Conservation (phyloP, 2,329 filamentous ascomycete species). For the Corniculantispora saksenae region DNA sequence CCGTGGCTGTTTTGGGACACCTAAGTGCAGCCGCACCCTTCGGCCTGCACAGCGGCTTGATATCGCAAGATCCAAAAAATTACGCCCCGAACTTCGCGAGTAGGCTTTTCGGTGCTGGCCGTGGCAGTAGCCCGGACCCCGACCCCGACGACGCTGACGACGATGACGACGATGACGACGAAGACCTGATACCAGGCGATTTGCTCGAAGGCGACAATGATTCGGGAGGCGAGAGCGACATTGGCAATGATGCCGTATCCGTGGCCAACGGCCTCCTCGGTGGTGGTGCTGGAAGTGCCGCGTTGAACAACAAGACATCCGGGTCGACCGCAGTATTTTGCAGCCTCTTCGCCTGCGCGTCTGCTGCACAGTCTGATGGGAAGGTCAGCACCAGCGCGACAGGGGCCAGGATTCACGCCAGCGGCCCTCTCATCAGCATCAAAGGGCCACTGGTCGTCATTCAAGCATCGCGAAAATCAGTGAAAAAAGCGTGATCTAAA, state of each 20-base stretch:
- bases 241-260: conserved; percentile 7
- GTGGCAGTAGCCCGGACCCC: neutral
- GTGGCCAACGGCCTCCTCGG: conserved; percentile 12
- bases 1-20: neutral
- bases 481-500: neutral
- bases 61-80: neutral
- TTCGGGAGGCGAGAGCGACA: conserved; percentile 4
- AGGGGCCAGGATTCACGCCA: neutral
- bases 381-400: conserved; percentile 10
- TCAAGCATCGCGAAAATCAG: neutral
- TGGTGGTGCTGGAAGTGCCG: conserved; percentile 3
- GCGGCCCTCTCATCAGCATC: neutral
- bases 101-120: no score
- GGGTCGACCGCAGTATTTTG: conserved; percentile 6
- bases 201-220: conserved; percentile 7
- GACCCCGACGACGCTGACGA: no score
- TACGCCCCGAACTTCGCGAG: neutral
- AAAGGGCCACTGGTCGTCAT: conserved; percentile 7
- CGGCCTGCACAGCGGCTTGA: neutral
- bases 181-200: neutral
- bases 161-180: neutral
- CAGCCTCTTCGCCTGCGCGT: conserved; percentile 6
- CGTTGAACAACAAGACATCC: conserved; percentile 4
- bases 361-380: conserved; percentile 2
- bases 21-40: neutral